Conservation (phyloP, 2,329 filamentous ascomycete genomes). For the Fusarium secorum region DNA sequence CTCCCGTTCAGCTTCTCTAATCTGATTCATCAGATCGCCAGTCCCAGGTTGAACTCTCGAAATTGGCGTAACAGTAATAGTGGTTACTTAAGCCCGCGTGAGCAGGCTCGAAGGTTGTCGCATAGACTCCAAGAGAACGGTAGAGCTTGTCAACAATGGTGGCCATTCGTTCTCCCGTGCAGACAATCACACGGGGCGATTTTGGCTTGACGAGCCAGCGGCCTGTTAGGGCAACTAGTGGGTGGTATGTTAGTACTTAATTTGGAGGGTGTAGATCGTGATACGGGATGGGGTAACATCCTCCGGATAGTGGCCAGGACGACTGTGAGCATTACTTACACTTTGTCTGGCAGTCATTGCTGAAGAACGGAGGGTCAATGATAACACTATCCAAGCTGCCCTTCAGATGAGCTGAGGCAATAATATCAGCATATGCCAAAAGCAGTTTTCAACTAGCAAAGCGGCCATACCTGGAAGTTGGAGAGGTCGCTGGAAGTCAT, state of each 20-base stretch:
- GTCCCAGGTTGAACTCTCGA: constrained; percentile 66
- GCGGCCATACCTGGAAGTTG: constrained; percentile 63
- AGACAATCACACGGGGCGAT: constrained; percentile 64
- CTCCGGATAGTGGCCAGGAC: background rate
- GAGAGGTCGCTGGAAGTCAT: constrained; percentile 76
- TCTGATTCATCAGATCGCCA: constrained; percentile 44
- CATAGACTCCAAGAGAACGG: constrained; percentile 64
- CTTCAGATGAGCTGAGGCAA: constrained; percentile 60
- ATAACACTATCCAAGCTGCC: constrained; percentile 73
- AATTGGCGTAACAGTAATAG: constrained; percentile 82
- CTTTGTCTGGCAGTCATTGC: constrained; percentile 82
- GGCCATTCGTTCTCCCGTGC: constrained; percentile 81
- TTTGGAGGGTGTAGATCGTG: background rate
- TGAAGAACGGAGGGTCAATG: constrained; percentile 81
- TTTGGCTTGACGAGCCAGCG: constrained; percentile 70
- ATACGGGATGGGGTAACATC: background rate
- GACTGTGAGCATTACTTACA: constrained; percentile 51
- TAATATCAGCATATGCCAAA: background rate
- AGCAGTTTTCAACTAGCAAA: background rate
- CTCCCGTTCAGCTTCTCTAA: background rate
- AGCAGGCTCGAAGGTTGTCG: constrained; percentile 72
- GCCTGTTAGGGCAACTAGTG: constrained; percentile 73
- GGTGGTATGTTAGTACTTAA: constrained; percentile 23
- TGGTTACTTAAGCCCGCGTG: constrained; percentile 83
- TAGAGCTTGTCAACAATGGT: constrained; percentile 72